A percentile compares a stretch with the other conserved stretches of the same genome.
Evolutionary conservation across 768 basidiomycete genomes (phyloP).

Genomic region (Russula emetica): DNA sequence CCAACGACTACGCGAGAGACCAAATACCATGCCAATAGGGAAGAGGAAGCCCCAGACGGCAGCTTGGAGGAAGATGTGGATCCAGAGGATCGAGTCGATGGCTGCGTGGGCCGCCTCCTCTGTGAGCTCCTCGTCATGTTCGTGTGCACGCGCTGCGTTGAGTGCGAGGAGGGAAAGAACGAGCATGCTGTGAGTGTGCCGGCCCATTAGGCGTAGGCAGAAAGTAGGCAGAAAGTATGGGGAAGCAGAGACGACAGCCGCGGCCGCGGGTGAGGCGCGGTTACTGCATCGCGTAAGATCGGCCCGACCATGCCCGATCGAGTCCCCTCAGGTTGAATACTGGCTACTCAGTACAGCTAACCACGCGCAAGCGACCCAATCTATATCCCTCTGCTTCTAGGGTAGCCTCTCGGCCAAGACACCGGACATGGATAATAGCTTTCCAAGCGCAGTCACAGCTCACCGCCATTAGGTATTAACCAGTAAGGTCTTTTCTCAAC

Average conservation of each 20-base stretch:
- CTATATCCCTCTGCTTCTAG: no score
- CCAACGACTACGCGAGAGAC: conserved; percentile 75
- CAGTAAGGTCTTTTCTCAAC: no score
- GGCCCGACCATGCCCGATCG: neutral
- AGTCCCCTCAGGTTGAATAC: no score
- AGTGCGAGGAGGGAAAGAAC: conserved; percentile 7
- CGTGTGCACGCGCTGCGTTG: conserved; percentile 45
- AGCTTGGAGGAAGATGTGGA: conserved; percentile 80
- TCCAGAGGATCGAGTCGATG: conserved; percentile 73
- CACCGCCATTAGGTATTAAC: no score
- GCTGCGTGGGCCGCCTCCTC: conserved; percentile 63
- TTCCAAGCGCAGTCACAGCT: no score
- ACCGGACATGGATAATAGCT: no score
- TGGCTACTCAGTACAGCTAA: no score
- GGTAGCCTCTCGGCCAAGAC: no score
- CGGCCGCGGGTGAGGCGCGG: neutral
- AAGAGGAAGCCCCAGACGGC: conserved; percentile 83
- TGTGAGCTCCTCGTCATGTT: conserved; percentile 56
- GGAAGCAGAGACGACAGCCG: neutral
- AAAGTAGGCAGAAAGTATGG: no score
- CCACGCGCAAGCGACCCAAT: no score
- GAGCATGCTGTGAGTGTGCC: neutral
- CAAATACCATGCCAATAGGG: conserved; percentile 77
- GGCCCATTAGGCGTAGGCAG: neutral
- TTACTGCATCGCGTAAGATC: neutral